These are phyloP conservation scores for Quercus berberidifolia DNA, from an alignment of 306 rosid genomes.

Conservation along the genomic window DNA sequence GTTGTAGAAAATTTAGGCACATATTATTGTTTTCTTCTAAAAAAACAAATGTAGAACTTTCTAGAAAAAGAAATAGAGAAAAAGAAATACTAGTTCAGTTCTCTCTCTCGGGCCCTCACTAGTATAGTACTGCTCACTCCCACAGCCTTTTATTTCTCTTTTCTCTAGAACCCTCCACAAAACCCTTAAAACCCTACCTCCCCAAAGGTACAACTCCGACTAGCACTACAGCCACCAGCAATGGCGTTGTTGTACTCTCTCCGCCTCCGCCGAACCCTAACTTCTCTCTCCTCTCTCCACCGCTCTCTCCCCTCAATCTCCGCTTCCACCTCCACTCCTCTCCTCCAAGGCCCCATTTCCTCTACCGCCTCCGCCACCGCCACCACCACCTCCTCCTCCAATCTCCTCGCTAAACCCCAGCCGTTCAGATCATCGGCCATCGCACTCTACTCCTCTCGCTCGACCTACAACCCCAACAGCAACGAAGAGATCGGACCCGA, in stretches of 20 bases:
- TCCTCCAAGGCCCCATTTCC: background rate
- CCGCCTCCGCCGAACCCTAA: slow-evolving; percentile 50
- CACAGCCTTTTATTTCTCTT: background rate
- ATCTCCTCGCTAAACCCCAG: slow-evolving; percentile 25
- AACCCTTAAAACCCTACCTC: slow-evolving; percentile 37
- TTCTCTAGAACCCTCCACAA: slow-evolving; percentile 10
- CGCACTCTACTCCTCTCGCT: slow-evolving; percentile 37
- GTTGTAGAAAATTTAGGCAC: no score
- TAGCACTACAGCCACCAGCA: no score
- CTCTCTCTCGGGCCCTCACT: no score
- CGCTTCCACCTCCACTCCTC: background rate
- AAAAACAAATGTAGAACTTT: no score
- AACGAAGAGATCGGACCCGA: slow-evolving; percentile 59
- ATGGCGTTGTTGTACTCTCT: slow-evolving; percentile 59
- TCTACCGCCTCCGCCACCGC: background rate
- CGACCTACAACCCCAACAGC: slow-evolving; percentile 1
- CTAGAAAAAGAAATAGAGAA: no score
- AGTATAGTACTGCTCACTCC: no score
- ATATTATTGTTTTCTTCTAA: no score
- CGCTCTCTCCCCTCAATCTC: slow-evolving; percentile 26
- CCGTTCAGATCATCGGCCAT: slow-evolving; percentile 33
- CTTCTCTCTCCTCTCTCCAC: slow-evolving; percentile 30
- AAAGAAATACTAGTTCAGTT: no score
- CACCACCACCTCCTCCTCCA: background rate
- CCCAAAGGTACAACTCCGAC: no score